Evolutionary conservation across 2,329 filamentous ascomycete genomes (phyloP), one percentile per base, ranked within the genome.

Genomic region (Diplodia scrobiculata): DNA sequence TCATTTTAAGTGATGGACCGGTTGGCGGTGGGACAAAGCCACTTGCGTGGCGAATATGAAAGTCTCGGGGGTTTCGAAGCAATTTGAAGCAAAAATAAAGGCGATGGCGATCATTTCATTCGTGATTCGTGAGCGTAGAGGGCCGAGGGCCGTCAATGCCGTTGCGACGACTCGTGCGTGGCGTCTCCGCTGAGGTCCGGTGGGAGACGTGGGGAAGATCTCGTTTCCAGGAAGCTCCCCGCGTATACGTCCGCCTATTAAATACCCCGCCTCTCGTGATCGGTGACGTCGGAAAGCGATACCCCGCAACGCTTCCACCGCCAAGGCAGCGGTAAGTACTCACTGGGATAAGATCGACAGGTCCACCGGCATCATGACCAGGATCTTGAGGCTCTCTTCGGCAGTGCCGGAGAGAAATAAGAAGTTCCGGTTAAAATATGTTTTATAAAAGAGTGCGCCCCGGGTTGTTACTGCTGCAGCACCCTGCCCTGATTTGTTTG

Each of bases 311-410:
- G n/a, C 34, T 36, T 36, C 34, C 6, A 13, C 9, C 25, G 50
- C 50, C 50, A 54, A 34, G 9, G 19, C 21, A 25, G 48, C 14
- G n/a, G 17, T 53, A 29, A 53, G 14, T 53, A 21, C 52, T 36
- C 32, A 10, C 11, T 7, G 0, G 29, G 29, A 13, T 38, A 25
- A 6, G 52, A 54, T 54, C 52, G 52, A 36, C 52, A 54, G 52
- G 52, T 54, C 52, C 52, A 54, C 52, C 52, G 52, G 52, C 19
- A n/a, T 38, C 25, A n/a, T 14, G n/a, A n/a, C 52, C 52, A 54
- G 17, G 19, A 54, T 19, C 52, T 38, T 6, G 52, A 19, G 29
- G 34, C 19, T 29, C 17, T 17, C 29, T 11, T 34, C 52, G n/a
- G 29, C 32, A 32, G 19, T 19, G 34, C 52, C 52, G 52, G 52